Conservation (phyloP, 2,329 filamentous ascomycete genomes). For the Colletotrichum sp. region DNA sequence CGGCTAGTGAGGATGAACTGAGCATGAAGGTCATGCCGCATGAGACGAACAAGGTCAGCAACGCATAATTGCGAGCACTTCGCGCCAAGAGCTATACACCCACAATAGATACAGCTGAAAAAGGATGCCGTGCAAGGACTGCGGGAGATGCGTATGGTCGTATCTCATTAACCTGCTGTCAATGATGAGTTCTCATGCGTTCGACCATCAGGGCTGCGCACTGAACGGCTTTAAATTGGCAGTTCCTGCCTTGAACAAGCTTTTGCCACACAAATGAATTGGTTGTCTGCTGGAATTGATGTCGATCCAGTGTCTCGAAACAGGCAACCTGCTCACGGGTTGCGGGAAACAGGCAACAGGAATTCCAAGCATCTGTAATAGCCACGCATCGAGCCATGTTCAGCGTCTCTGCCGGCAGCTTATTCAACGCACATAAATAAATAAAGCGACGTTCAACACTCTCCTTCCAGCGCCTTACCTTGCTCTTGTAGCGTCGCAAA, state of each 20-base stretch:
- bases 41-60: neutral
- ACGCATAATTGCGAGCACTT: neutral
- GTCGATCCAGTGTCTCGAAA: neutral
- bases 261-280: neutral
- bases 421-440: neutral
- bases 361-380: neutral
- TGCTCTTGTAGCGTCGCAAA: neutral
- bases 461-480: neutral
- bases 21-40: neutral
- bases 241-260: neutral
- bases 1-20: neutral
- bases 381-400: neutral
- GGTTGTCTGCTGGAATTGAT: too few relatives aligned
- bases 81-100: neutral
- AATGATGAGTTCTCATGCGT: neutral
- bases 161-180: fast-evolving
- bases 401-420: fast-evolving
- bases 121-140: neutral
- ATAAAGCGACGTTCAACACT: too few relatives aligned
- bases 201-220: neutral
- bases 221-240: fast-evolving
- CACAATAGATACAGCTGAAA: neutral
- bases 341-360: too few relatives aligned
- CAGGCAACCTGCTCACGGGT: neutral
- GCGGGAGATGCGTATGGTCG: fast-evolving